Conservation (phyloP, 305 asterid genomes). For the Fraxinus latifolia region DNA sequence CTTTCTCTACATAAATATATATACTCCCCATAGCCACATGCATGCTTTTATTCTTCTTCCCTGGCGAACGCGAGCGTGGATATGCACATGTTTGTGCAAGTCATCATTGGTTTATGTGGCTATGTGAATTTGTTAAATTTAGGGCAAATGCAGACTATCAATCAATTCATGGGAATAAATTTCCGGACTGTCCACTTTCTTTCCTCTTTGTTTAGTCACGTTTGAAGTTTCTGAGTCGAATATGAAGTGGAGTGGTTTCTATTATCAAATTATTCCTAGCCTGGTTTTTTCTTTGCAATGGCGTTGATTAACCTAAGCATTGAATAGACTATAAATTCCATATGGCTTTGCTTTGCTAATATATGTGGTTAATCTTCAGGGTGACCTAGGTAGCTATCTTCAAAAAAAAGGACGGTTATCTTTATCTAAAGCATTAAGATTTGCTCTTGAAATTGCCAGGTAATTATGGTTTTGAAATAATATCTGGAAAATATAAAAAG, state of each 20-base stretch:
- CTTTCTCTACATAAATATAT: conserved; percentile 22
- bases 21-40: neutral
- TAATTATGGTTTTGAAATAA: conserved; percentile 27
- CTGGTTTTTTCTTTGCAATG: neutral
- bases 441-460: conserved; percentile 93
- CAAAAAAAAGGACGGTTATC: conserved; percentile 85
- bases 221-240: neutral
- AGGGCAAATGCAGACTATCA: neutral
- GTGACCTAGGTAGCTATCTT: conserved; percentile 72
- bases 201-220: neutral
- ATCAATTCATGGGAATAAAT: neutral
- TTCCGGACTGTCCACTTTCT: neutral
- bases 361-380: conserved; percentile 47
- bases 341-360: conserved; percentile 4
- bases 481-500: neutral
- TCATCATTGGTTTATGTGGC: neutral
- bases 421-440: conserved; percentile 82
- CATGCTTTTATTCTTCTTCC: neutral
- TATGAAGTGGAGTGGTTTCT: conserved; percentile 13
- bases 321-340: neutral
- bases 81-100: neutral
- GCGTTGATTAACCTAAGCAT: neutral
- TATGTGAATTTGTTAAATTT: neutral
- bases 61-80: neutral
- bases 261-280: neutral